These are phyloP conservation scores for Cocos nucifera DNA, from an alignment of 176 grass and related monocot genomes.

Conservation along the genomic window DNA sequence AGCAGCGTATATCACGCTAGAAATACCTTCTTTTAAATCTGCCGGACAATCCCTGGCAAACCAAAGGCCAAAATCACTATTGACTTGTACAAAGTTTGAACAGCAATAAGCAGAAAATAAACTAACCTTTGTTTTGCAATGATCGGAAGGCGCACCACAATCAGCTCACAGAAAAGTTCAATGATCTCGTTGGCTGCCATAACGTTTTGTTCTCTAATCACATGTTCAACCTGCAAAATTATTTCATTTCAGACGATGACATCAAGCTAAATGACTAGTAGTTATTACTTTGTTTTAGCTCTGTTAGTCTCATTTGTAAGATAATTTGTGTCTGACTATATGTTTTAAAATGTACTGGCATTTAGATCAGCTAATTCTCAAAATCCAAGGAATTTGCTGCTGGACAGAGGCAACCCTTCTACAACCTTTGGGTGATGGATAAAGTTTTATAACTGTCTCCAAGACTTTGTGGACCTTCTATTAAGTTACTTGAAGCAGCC, in stretches of 20 bases:
- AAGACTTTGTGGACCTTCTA: too few relatives aligned
- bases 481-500: too few relatives aligned
- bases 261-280: too few relatives aligned
- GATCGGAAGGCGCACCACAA: conserved; percentile 71
- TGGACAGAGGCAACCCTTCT: too few relatives aligned
- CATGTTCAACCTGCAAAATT: conserved; percentile 77
- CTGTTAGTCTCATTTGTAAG: too few relatives aligned
- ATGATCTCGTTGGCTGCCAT: conserved; percentile 90
- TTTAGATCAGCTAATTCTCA: too few relatives aligned
- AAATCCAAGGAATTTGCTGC: too few relatives aligned
- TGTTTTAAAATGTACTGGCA: too few relatives aligned
- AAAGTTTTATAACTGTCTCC: too few relatives aligned
- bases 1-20: conserved; percentile 86
- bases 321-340: too few relatives aligned
- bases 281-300: too few relatives aligned
- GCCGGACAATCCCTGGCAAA: conserved; percentile 69
- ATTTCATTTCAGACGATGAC: not conserved
- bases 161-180: conserved; percentile 89
- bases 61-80: conserved; percentile 7
- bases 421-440: too few relatives aligned
- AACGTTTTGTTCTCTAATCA: conserved; percentile 91
- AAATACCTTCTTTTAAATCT: conserved; percentile 97
- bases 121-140: conserved; percentile 84
- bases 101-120: not conserved
- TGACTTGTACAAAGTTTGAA: conserved; percentile 5